Base-by-base conservation (phyloP, 371 early-diverging fungal species). In the Mucor circinelloides region DNA sequence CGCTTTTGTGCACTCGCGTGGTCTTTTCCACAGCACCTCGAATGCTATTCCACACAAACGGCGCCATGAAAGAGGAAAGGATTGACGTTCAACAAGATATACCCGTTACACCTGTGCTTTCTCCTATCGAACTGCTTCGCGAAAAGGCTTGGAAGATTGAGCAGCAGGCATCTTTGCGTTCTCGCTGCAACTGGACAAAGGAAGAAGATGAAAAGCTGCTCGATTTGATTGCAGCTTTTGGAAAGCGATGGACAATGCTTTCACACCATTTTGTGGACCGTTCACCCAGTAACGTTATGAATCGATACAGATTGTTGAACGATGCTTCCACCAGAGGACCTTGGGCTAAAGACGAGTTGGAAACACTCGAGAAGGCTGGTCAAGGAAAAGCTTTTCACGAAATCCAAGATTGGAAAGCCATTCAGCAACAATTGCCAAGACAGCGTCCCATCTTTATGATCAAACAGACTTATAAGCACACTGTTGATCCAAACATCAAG, bases 261-360 rank as follows among this genome's bases (percentile, higher is more conserved):
- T 55, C 76, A 2, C 32, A n/a, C 12, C 48, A 60, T 3, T 70
- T 77, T 30, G 61, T 66, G 12, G 55, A 75, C 44, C 71, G 83
- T 7, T 19, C 72, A 0, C 60, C 74, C 2, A 44, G 67, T 0
- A 60, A 31, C 15, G 34, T 69, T 3, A 50, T 46, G n/a, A 76
- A 74, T 34, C 73, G 74, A 3, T 75, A 70, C 55, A 40, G 30
- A 2, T 6, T 70, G 1, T 10, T 77, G 8, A 61, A 28, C 0
- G 63, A 73, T 1, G n/a, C 23, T 15, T 6, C 40, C 0, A n/a
- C 17, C 9, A 36, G 58, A 23, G 81, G 83, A 12, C 78, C 76
- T 8, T 83, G 79, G 76, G 12, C 69, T 0, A 58, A 70, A 4
- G 63, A 71, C 38, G 83, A 83, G 54, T 2, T 79, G 3, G 50